A percentile compares a stretch with the other conserved stretches of the same genome.
Conservation (phyloP, 1,139 yeast species). For the Tardiomyces blankii region DNA sequence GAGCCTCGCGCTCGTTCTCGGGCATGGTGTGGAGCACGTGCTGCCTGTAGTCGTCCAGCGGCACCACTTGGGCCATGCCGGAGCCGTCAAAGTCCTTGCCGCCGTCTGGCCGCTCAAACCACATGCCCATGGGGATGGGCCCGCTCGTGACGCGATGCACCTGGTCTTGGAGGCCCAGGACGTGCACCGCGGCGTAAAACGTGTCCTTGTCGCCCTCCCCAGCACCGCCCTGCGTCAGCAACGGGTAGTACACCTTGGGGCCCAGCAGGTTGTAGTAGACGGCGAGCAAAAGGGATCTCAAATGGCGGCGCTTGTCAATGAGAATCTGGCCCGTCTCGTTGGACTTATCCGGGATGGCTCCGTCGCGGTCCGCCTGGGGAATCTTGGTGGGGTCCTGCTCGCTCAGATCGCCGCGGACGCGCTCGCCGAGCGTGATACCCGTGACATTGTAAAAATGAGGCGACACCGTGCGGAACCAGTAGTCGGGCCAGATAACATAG, state of each 20-base stretch:
- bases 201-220: slow-evolving; percentile 94
- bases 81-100: slow-evolving; percentile 41
- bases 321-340: slow-evolving; percentile 77
- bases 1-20: slow-evolving; percentile 27
- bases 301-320: slow-evolving; percentile 55
- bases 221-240: slow-evolving; percentile 71
- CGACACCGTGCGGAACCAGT: slow-evolving; percentile 64
- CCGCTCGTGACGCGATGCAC: no score
- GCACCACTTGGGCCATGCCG: slow-evolving; percentile 69
- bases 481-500: slow-evolving; percentile 72
- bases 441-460: slow-evolving; percentile 62
- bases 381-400: slow-evolving; percentile 23
- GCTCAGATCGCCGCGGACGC: slow-evolving; percentile 30
- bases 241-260: slow-evolving; percentile 69
- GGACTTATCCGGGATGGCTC: slow-evolving; percentile 70
- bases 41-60: slow-evolving; percentile 41
- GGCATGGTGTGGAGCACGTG: slow-evolving; percentile 15
- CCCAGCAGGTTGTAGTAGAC: slow-evolving; percentile 74
- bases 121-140: no score
- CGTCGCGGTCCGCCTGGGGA: slow-evolving; percentile 57
- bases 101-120: slow-evolving; percentile 1
- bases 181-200: slow-evolving; percentile 68
- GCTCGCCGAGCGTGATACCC: slow-evolving; percentile 33
- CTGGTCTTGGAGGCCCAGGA: slow-evolving; percentile 40
- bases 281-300: slow-evolving; percentile 52